phyloP scores from a whole-genome alignment of 805 yeast species.

The Saturnispora bothae region DNA sequence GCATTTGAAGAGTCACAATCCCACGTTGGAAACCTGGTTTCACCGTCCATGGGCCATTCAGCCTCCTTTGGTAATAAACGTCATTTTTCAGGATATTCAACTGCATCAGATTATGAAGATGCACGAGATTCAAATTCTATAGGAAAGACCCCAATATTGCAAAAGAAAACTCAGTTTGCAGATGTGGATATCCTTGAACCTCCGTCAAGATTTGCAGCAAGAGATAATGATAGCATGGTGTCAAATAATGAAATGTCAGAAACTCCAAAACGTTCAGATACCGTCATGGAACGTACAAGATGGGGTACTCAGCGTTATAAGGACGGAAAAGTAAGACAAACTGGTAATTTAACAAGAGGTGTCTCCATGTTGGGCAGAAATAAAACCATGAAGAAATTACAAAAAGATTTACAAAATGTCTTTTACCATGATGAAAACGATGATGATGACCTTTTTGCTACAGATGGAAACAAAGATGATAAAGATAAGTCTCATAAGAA shows the following conservation, averaged over 20 bases:
- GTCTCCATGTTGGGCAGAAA: conserved; percentile 32
- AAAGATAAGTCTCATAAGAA: conserved; percentile 21
- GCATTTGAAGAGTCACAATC: conserved; percentile 8
- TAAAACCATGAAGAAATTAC: conserved; percentile 36
- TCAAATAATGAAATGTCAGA: conserved; percentile 20
- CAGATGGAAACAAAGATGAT: conserved; percentile 26
- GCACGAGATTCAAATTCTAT: conserved; percentile 11
- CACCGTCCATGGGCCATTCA: conserved; percentile 12
- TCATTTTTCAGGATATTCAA: conserved; percentile 14
- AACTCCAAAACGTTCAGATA: conserved; percentile 28
- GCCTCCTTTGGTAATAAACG: conserved; percentile 10
- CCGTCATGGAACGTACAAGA: conserved; percentile 63
- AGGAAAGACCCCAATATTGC: conserved; percentile 20
- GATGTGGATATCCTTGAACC: conserved; percentile 10
- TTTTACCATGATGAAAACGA: conserved; percentile 14
- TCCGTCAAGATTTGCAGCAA: neutral
- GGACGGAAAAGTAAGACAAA: conserved; percentile 46
- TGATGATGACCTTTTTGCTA: conserved; percentile 16
- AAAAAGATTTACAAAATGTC: conserved; percentile 9
- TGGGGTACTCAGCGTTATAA: conserved; percentile 87
- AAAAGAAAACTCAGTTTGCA: conserved; percentile 13
- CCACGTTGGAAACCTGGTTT: conserved; percentile 9
- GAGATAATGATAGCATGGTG: conserved; percentile 8
- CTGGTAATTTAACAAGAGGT: conserved; percentile 7
- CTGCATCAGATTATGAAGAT: conserved; percentile 13